Evolutionary conservation across 2,329 filamentous ascomycete genomes (phyloP).

Genomic region (Trichophyton verrucosum): DNA sequence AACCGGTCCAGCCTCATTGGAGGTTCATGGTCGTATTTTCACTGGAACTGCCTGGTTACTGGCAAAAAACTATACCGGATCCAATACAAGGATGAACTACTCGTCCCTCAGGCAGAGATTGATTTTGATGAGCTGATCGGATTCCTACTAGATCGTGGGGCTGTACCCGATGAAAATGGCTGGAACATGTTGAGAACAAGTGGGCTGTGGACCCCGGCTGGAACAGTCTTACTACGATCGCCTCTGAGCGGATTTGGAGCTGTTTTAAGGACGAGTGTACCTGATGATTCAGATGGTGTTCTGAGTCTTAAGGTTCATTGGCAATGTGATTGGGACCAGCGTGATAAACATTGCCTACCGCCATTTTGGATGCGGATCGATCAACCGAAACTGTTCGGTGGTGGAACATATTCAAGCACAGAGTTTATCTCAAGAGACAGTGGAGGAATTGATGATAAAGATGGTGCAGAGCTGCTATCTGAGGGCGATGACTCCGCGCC

Average conservation of each 20-base stretch:
- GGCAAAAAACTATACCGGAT: slow-evolving; percentile 51
- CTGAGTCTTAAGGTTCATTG: slow-evolving; percentile 47
- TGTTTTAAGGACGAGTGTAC: slow-evolving; percentile 42
- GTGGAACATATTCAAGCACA: neutral
- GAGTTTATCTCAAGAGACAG: neutral
- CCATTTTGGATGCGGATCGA: slow-evolving; percentile 42
- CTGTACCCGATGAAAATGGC: slow-evolving; percentile 47
- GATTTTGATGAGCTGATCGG: slow-evolving; percentile 49
- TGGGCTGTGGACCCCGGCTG: slow-evolving; percentile 49
- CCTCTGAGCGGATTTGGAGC: slow-evolving; percentile 37
- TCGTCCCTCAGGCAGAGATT: slow-evolving; percentile 38
- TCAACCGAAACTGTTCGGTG: slow-evolving; percentile 12
- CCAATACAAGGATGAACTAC: slow-evolving; percentile 44
- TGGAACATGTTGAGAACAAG: slow-evolving; percentile 46
- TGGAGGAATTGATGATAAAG: neutral
- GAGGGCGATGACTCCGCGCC: neutral
- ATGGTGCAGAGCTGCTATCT: neutral
- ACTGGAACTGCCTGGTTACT: slow-evolving; percentile 53
- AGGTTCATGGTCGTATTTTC: slow-evolving; percentile 53
- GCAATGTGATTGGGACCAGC: slow-evolving; percentile 43
- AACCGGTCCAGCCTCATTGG: slow-evolving; percentile 45
- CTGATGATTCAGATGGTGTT: slow-evolving; percentile 50
- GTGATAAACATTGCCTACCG: slow-evolving; percentile 42
- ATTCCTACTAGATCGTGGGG: slow-evolving; percentile 52
- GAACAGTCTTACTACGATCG: slow-evolving; percentile 44